phyloP scores from a whole-genome alignment of 768 basidiomycete genomes.

The Hypholoma sublateritium region DNA sequence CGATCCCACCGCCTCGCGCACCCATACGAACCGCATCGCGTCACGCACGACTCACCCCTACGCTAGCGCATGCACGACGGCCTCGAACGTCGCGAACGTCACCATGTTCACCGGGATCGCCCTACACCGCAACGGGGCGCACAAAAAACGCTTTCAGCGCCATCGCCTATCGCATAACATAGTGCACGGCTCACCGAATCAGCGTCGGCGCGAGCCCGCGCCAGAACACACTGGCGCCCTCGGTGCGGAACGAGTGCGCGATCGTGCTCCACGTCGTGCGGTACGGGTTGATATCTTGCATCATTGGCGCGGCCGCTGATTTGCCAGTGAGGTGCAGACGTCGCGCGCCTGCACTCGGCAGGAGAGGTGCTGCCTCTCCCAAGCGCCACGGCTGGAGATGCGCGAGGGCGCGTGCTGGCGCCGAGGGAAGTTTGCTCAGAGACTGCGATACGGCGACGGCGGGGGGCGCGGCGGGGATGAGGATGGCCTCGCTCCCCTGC shows the following conservation, averaged over 20 bases:
- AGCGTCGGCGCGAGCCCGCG: constrained; percentile 79
- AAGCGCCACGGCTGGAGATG: neutral
- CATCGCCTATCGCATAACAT: neutral
- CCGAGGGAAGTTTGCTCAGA: neutral
- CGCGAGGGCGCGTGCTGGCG: neutral
- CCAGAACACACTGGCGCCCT: constrained; percentile 73
- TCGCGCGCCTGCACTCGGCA: neutral
- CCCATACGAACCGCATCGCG: no score
- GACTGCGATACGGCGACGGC: no score
- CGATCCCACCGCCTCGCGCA: no score
- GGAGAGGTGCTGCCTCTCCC: neutral
- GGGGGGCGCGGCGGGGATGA: constrained; percentile 1
- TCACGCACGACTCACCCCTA: constrained; percentile 1
- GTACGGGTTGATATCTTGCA: constrained; percentile 47
- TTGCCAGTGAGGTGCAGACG: neutral
- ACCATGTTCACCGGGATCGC: constrained; percentile 89
- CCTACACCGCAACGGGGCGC: constrained; percentile 36
- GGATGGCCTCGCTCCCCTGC: constrained; percentile 48
- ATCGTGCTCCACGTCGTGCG: constrained; percentile 59
- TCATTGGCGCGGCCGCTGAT: neutral
- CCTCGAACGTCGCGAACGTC: constrained; percentile 74
- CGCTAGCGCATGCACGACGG: constrained; percentile 42
- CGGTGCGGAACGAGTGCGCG: constrained; percentile 55
- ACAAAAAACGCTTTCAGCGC: no score
- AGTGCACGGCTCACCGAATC: constrained; percentile 52